A percentile compares a stretch with the other conserved stretches of the same genome.
These are phyloP conservation scores for Starmerella floricola DNA, from an alignment of 805 yeast genomes.

Conservation along the genomic window DNA sequence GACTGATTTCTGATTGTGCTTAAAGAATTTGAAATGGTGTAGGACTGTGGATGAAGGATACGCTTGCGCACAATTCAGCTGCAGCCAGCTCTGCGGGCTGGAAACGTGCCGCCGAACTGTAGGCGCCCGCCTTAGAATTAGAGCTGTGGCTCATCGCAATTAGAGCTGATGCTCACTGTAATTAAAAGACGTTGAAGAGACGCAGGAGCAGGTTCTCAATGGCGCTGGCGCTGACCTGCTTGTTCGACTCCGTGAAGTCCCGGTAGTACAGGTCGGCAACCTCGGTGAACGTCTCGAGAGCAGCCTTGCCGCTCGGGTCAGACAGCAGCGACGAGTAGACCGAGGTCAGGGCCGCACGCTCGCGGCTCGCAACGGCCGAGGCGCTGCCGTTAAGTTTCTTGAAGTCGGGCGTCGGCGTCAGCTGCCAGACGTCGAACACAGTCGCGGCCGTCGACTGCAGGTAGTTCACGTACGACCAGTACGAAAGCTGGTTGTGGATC, in stretches of 20 bases:
- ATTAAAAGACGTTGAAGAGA: neutral
- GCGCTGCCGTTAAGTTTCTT: neutral
- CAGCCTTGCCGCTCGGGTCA: constrained; percentile 12
- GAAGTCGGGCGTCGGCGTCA: neutral
- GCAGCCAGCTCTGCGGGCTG: too few relatives aligned
- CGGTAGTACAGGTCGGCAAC: constrained; percentile 5
- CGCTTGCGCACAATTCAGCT: too few relatives aligned
- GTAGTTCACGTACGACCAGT: constrained; percentile 10
- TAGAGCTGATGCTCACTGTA: too few relatives aligned
- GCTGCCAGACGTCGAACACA: constrained; percentile 4
- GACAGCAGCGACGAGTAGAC: constrained; percentile 6
- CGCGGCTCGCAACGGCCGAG: neutral
- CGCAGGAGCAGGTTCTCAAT: constrained; percentile 6
- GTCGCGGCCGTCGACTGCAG: constrained; percentile 9
- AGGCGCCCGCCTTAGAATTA: too few relatives aligned
- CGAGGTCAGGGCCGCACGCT: constrained; percentile 1
- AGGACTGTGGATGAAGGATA: too few relatives aligned
- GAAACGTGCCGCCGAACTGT: too few relatives aligned
- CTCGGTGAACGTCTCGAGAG: constrained; percentile 2
- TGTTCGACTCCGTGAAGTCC: constrained; percentile 5
- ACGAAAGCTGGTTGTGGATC: constrained; percentile 6
- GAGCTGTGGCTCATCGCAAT: too few relatives aligned
- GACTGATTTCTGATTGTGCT: too few relatives aligned
- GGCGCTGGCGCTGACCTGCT: neutral
- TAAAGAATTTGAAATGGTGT: too few relatives aligned